Evolutionary conservation across 208 protist species (phyloP), one percentile per base, ranked within the genome.

Genomic region (Crithidia sp.): DNA sequence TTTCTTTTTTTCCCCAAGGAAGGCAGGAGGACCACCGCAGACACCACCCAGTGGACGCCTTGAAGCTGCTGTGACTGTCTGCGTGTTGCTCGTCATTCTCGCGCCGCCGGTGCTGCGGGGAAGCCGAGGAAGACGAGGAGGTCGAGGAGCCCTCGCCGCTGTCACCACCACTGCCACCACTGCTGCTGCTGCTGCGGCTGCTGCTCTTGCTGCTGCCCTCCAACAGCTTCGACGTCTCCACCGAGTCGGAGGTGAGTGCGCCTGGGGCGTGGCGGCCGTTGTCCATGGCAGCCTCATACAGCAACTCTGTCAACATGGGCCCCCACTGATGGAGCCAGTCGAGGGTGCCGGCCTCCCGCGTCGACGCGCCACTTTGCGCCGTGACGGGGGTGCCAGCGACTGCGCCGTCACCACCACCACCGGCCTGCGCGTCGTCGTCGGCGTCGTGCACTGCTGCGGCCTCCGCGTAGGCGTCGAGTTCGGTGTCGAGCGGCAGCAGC

Each of bases 241-340:
- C 54, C 10, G 3, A 44, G n/a, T 7, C 4, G 10, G 13, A n/a
- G 13, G 49, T 13, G 28, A 28, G 28, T 28, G 28, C 28, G 28
- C 28, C 28, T 28, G 28, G 28, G 2, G 53, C 16, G 10, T 16
- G 8, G 0, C 41, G 37, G 4, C 53, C 44, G 47, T 73, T 61
- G 49, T 73, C 67, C 28, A 56, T 69, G 7, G 67, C 74, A 2
- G 74, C 53, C 47, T 79, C 74, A 54, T 74, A 74, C 50, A 79
- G 61, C 61, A 79, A 47, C 56, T 79, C 62, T 17, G 62, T 74
- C 62, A 79, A 61, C 45, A 79, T 17, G 3, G 74, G 74, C 0
- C 74, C 74, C 74, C 74, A 79, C 54, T 70, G 61, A 50, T 73
- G 49, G 9, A 79, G 67, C 74, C 74, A 79, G 61, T 74, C 37